Base-by-base conservation (phyloP, 768 basidiomycete species). In the Lentinula aciculospora region DNA sequence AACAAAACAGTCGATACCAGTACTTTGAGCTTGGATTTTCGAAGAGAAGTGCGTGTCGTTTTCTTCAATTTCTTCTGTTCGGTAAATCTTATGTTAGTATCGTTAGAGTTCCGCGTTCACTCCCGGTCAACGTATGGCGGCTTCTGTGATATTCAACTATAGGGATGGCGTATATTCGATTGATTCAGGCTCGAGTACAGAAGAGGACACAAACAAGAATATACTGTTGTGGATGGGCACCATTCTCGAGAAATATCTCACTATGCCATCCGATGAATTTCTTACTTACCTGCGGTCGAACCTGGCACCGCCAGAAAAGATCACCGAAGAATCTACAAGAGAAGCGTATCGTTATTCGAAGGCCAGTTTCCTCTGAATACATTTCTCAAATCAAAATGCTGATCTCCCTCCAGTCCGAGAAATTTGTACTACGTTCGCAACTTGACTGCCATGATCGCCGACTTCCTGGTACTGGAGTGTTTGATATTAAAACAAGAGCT, bases 401-500 rank as follows among this genome's bases (percentile, higher is more conserved):
- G 13, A n/a, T 6, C 19, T 42, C 6, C 10, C 10, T 28, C 13
- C 31, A 85, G 84, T 81, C 81, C 4, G 70, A 76, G 10, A 76
- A 75, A 9, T 86, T 97, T 61, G 74, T 98, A 25, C 94, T 98
- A 88, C 89, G 96, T 13, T 96, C 95, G 0, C 96, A 99, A 68
- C 80, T 99, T 5, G 96, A 99, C 66, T 93, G 94, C 63, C 73
- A 84, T 1, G 91, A 98, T 65, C 63, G 71, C 12, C 80, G 89
- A 42, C 73, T 98, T 29, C 95, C 95, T 3, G 94, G 94, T 1
- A 87, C 86, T 0, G 94, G 93, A 28, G 85, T 95, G 1, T 99
- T 99, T 64, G 96, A 99, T 67, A 85, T 98, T 72, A 99, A 99
- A 71, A 98, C 96, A 0, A 83, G 96, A 47, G 94, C 94, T 0